Evolutionary conservation across 257 asterid genomes (phyloP).

Genomic region (Buddleja alternifolia): DNA sequence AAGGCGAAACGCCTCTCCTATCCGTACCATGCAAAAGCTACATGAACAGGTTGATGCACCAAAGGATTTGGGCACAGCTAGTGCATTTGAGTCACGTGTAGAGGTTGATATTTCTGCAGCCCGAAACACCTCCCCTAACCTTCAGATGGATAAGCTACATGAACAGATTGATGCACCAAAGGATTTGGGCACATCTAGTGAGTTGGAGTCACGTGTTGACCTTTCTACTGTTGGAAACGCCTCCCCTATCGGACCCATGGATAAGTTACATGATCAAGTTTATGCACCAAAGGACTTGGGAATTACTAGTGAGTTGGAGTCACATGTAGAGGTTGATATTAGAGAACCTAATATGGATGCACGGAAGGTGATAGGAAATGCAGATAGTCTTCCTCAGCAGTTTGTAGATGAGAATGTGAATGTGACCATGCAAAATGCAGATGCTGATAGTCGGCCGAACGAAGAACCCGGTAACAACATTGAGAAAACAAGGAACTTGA

Average conservation of each 20-base stretch:
- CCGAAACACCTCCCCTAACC: constrained; percentile 33
- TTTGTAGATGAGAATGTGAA: constrained; percentile 37
- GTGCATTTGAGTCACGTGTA: constrained; percentile 52
- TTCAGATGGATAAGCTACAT: constrained; percentile 34
- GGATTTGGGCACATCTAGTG: constrained; percentile 37
- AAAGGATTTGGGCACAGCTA: constrained; percentile 37
- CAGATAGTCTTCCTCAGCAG: constrained; percentile 33
- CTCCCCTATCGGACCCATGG: constrained; percentile 33
- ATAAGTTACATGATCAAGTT: constrained; percentile 40
- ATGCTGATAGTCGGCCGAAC: constrained; percentile 32
- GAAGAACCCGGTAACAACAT: constrained; percentile 35
- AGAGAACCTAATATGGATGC: constrained; percentile 38
- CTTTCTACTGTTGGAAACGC: too few species aligned
- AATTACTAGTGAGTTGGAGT: constrained; percentile 42
- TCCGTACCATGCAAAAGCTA: constrained; percentile 33
- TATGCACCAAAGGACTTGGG: constrained; percentile 35
- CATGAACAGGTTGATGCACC: constrained; percentile 38
- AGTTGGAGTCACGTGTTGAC: constrained; percentile 41
- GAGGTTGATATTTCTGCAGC: constrained; percentile 41
- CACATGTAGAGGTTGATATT: constrained; percentile 36
- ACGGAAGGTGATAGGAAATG: constrained; percentile 27
- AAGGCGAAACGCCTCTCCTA: constrained; percentile 30
- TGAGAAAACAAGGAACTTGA: constrained; percentile 37
- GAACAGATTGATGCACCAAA: constrained; percentile 41
- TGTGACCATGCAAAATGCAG: constrained; percentile 30